Base-by-base conservation (phyloP, 2,329 filamentous ascomycete genomes). In the Aspergillus puulaauensis region DNA sequence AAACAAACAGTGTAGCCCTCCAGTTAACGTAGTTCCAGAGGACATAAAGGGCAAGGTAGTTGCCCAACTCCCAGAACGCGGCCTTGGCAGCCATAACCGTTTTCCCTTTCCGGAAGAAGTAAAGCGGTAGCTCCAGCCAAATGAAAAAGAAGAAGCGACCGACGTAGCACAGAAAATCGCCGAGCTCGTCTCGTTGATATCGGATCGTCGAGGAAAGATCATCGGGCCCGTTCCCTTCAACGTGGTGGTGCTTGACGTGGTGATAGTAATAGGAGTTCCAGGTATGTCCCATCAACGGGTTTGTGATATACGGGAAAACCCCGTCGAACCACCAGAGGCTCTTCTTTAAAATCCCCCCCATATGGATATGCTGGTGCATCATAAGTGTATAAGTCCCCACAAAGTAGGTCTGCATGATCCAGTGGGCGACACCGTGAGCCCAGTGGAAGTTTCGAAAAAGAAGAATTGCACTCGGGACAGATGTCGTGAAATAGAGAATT, bases 181-280 rank as follows among this genome's bases (percentile, higher is more conserved):
- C 75, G 1, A 86, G 59, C 54, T 83, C 82, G 70, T 93, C 90
- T 6, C 90, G 83, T 70, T 92, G 88, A 71, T 90, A 93, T 14
- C 87, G 82, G 39, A 93, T 82, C 0, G 90, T 93, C 0, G 88
- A 89, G 1, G 87, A 90, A 0, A 92, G 79, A 67, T 93, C 90
- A 47, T 87, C 82, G 0, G 89, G 89, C 0, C 90, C 90, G 66
- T 93, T 93, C 61, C 86, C 88, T 74, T 93, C 90, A 55, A 93
- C 86, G 64, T 93, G 90, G 69, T 93, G 90, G 68, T 92, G 89
- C 78, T 93, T 93, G 69, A 93, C 89, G 67, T 93, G 90, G 69
- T 93, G 90, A 69, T 91, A 93, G 71, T 83, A 93, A 75, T 93
- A 93, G 2, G 87, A 88, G 75, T 93, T 91, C 89, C 89, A 92